Evolutionary conservation across 805 yeast species (phyloP), one percentile per base, ranked within the genome.

Genomic region (Ogataea trehalophila): DNA sequence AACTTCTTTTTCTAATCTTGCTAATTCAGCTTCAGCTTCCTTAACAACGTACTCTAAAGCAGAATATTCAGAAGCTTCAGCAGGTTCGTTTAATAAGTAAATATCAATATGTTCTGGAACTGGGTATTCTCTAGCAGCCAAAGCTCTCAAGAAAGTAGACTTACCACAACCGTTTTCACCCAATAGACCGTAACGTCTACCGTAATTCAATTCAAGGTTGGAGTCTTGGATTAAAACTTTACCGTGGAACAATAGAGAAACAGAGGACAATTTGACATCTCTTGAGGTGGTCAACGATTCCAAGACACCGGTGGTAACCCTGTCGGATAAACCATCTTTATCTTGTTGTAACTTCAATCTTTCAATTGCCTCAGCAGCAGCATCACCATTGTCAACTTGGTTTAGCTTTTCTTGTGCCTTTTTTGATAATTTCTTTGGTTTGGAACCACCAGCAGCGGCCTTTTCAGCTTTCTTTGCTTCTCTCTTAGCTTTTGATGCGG

Each of bases 131-230:
- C 96, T 82, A 44, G 96, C 95, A 49, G 98, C 97, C 60, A 94
- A 70, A 37, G 98, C 86, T 70, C 88, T 88, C 67, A 94, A 74
- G 62, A 94, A 83, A 22, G 99, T 94, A 42, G 97, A 90, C 73
- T 94, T 94, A 75, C 99, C 99, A 75, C 98, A 94, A 57, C 99
- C 99, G 70, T 94, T 94, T 72, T 91, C 98, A 64, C 99, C 99
- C 65, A 94, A 78, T 53, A 94, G 77, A 74, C 99, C 99, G 68
- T 94, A 94, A 72, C 96, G 85, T 75, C 97, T 86, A 67, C 98
- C 99, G 70, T 83, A 92, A 74, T 94, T 94, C 71, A 94, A 81
- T 75, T 94, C 99, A 59, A 94, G 73, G 42, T 76, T 77, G 37
- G 97, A 85, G 71, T 94, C 98, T 72, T 89, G 97, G 60, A 92